A percentile compares a stretch with the other conserved stretches of the same genome.
These are phyloP conservation scores for Trichophyton mentagrophytes DNA, from an alignment of 2,329 filamentous ascomycete species.

Conservation along the genomic window DNA sequence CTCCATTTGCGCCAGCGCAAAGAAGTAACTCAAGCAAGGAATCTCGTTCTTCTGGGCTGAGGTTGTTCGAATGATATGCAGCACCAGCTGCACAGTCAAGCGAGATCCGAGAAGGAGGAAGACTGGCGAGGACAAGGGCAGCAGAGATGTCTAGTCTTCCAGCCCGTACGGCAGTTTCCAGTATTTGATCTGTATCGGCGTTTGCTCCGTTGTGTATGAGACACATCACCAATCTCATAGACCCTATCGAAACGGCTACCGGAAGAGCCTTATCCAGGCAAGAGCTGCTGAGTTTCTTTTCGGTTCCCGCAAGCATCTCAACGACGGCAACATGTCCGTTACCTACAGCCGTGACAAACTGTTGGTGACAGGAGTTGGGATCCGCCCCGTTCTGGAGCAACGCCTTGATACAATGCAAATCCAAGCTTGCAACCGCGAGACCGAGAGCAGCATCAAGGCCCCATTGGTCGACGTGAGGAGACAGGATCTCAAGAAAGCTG, in stretches of 20 bases:
- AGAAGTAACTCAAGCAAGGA: constrained; percentile 45
- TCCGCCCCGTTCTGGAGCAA: constrained; percentile 13
- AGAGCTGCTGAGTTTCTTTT: constrained; percentile 8
- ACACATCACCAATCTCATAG: constrained; percentile 8
- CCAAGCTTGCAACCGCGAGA: constrained; percentile 5
- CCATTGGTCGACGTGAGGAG: constrained; percentile 8
- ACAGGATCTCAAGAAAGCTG: constrained; percentile 11
- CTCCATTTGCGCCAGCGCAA: constrained; percentile 45
- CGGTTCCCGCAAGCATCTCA: constrained; percentile 9
- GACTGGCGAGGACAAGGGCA: constrained; percentile 42
- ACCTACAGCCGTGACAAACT: constrained; percentile 9
- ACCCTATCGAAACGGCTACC: constrained; percentile 7
- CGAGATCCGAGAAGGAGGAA: constrained; percentile 38
- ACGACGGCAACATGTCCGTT: constrained; percentile 9
- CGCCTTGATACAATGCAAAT: constrained; percentile 11
- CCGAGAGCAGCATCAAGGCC: constrained; percentile 9
- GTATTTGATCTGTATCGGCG: constrained; percentile 7
- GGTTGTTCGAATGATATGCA: constrained; percentile 36
- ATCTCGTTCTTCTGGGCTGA: constrained; percentile 40
- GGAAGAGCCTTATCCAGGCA: constrained; percentile 12
- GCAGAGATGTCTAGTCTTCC: constrained; percentile 44
- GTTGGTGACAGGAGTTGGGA: constrained; percentile 11
- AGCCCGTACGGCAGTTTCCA: constrained; percentile 11
- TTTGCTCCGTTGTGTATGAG: constrained; percentile 14
- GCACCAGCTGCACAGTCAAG: constrained; percentile 41